Evolutionary conservation across 1,284 basidiomycete species (phyloP).

Genomic region (Coriolopsis trogii): DNA sequence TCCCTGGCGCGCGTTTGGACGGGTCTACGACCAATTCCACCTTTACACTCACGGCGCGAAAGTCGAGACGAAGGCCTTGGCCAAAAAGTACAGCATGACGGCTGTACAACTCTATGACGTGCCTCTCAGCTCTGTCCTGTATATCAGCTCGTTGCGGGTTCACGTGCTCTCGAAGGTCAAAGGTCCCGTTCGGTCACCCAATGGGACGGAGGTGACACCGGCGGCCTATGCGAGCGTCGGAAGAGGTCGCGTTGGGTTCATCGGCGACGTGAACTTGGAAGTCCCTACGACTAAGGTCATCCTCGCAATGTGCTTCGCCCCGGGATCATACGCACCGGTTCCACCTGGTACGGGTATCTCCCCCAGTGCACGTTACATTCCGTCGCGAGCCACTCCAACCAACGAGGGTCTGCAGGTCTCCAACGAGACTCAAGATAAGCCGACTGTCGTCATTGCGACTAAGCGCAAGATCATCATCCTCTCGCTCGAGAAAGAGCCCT

Average conservation of each 20-base stretch:
- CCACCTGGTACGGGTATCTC: not conserved
- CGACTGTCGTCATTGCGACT: not conserved
- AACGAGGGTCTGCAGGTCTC: not conserved
- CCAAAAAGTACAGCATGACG: constrained; percentile 7
- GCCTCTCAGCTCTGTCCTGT: constrained; percentile 1
- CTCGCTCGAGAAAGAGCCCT: constrained; percentile 14
- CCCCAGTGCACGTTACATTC: no score
- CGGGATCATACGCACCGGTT: not conserved
- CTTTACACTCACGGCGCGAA: constrained; percentile 21
- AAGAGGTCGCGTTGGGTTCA: constrained; percentile 18
- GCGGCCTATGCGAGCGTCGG: constrained; percentile 12
- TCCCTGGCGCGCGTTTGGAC: constrained; percentile 12
- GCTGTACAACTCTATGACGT: constrained; percentile 7
- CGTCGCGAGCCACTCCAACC: no score
- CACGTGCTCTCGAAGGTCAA: not conserved
- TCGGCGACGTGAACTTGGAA: constrained; percentile 20
- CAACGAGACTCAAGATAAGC: not conserved
- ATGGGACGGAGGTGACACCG: not conserved
- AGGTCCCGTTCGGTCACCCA: no score
- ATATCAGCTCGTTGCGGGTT: not conserved
- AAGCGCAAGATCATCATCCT: constrained; percentile 18
- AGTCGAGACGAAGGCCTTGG: not conserved
- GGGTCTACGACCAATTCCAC: not conserved
- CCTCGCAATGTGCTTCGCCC: constrained; percentile 16
- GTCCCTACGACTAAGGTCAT: constrained; percentile 5